phyloP scores from a whole-genome alignment of 2,329 filamentous ascomycete genomes.

The Canariomyces notabilis region DNA sequence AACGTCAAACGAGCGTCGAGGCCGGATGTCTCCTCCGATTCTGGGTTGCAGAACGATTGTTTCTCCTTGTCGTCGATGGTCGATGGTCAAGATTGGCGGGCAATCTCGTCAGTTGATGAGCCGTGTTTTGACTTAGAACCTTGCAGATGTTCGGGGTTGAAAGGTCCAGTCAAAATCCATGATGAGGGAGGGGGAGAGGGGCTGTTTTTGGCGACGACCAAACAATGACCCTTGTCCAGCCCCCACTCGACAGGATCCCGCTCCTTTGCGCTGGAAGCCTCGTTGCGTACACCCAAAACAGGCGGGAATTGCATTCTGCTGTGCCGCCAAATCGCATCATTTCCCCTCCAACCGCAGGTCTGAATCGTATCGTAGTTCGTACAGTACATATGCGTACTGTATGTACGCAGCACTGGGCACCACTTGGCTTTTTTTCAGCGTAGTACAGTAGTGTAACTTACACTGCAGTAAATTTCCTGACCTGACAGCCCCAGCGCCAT shows the following conservation, averaged over 20 bases:
- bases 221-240: background rate
- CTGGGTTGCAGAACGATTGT: background rate
- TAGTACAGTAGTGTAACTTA: too few relatives aligned
- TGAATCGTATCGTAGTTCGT: background rate
- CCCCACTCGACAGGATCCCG: conserved; percentile 8
- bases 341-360: conserved; percentile 7
- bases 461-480: too few relatives aligned
- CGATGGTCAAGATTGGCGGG: too few relatives aligned
- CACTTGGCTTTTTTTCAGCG: too few relatives aligned
- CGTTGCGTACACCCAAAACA: conserved; percentile 8
- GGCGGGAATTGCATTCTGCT: conserved; percentile 16
- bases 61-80: too few relatives aligned
- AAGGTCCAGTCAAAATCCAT: background rate
- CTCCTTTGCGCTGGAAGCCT: conserved; percentile 10
- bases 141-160: background rate
- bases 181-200: too few relatives aligned
- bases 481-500: conserved; percentile 9
- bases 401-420: too few relatives aligned
- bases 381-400: background rate
- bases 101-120: too few relatives aligned
- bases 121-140: too few relatives aligned
- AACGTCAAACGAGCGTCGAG: too few relatives aligned
- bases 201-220: background rate
- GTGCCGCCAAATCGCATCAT: conserved; percentile 6
- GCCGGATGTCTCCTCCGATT: too few relatives aligned